These are phyloP conservation scores for Paradendryphiella salina DNA, from an alignment of 2,329 filamentous ascomycete genomes.

Conservation along the genomic window DNA sequence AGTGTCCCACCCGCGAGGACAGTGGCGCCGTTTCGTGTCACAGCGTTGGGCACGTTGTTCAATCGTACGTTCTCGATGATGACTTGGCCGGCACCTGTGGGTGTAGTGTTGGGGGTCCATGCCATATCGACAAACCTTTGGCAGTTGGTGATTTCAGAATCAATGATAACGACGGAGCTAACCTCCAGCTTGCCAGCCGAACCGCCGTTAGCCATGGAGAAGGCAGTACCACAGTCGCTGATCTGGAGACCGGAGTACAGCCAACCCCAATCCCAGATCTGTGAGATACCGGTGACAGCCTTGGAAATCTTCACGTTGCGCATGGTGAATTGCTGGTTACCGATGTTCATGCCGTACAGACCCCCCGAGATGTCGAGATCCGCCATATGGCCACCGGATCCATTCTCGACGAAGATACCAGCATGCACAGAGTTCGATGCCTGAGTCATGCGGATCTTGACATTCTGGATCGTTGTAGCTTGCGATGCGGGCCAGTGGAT, in stretches of 20 bases:
- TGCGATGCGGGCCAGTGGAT: slow-evolving; percentile 55
- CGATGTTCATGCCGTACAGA: slow-evolving; percentile 49
- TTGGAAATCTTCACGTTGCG: slow-evolving; percentile 60
- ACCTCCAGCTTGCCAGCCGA: slow-evolving; percentile 46
- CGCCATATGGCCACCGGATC: slow-evolving; percentile 53
- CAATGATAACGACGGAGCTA: slow-evolving; percentile 62
- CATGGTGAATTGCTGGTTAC: slow-evolving; percentile 61
- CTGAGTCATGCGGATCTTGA: slow-evolving; percentile 50
- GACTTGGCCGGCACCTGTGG: slow-evolving; percentile 55
- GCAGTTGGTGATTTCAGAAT: slow-evolving; percentile 58
- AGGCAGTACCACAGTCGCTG: slow-evolving; percentile 57
- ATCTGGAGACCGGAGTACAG: slow-evolving; percentile 57
- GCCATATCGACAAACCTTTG: slow-evolving; percentile 55
- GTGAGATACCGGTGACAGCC: slow-evolving; percentile 58
- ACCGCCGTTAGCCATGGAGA: slow-evolving; percentile 53
- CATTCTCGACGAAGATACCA: slow-evolving; percentile 54
- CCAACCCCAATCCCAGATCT: slow-evolving; percentile 66
- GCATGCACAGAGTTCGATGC: slow-evolving; percentile 52
- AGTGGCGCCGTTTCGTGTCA: slow-evolving; percentile 35
- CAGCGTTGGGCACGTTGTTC: slow-evolving; percentile 40
- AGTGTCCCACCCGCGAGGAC: slow-evolving; percentile 41
- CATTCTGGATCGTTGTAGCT: slow-evolving; percentile 53
- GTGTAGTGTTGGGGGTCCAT: slow-evolving; percentile 43
- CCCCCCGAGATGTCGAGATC: slow-evolving; percentile 54
- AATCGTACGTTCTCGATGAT: slow-evolving; percentile 59